These are phyloP conservation scores for Liriodendron chinense DNA, from an alignment of 164 flowering plant species.

Conservation along the genomic window DNA sequence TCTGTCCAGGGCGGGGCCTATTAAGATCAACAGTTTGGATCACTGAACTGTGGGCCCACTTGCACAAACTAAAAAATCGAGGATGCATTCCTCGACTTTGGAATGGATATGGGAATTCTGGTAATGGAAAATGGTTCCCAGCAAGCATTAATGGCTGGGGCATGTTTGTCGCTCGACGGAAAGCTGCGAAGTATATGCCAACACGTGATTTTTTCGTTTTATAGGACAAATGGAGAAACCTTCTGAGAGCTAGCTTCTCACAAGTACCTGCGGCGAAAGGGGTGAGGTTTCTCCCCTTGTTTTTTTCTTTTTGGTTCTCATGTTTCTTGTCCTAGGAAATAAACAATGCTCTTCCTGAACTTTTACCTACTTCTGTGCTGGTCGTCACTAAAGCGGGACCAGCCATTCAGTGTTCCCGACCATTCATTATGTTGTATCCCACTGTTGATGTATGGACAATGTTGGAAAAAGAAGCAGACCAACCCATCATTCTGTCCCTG, in stretches of 20 bases:
- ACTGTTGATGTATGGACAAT: too few species aligned
- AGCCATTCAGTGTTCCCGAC: too few species aligned
- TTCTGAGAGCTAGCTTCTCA: slow-evolving; percentile 85
- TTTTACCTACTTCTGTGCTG: too few species aligned
- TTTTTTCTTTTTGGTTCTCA: background rate
- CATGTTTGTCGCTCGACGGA: background rate
- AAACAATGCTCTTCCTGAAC: background rate
- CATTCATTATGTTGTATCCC: too few species aligned
- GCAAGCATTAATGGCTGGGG: background rate
- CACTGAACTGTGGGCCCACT: background rate
- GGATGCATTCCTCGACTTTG: background rate
- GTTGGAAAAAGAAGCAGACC: too few species aligned
- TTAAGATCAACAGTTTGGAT: background rate
- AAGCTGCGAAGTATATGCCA: background rate
- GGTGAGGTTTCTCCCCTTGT: slow-evolving; percentile 35
- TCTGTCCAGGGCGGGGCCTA: background rate
- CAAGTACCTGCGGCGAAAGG: slow-evolving; percentile 49
- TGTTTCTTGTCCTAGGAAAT: background rate
- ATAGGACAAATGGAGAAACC: slow-evolving; percentile 98
- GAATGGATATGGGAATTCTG: background rate
- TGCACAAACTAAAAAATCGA: background rate
- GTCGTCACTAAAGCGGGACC: too few species aligned
- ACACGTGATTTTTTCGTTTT: slow-evolving; percentile 3
- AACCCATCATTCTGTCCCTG: too few species aligned
- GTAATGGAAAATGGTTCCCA: background rate